Evolutionary conservation across 139 green algal species (phyloP), one percentile per base, ranked within the genome.

Genomic region (Chlamydomonas sp.): DNA sequence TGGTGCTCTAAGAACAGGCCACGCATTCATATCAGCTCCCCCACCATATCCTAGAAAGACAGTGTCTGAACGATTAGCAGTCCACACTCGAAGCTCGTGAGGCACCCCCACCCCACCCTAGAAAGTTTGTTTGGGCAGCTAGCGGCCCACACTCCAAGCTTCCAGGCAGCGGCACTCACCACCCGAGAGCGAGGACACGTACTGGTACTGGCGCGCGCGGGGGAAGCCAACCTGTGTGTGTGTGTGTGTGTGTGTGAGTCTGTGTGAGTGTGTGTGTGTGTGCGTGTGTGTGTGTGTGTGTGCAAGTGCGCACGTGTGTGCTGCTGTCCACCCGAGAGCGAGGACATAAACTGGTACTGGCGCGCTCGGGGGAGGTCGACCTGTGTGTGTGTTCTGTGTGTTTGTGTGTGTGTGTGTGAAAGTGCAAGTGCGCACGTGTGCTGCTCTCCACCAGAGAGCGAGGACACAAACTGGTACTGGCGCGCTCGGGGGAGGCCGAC

Each of bases 161-260:
- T 91, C 84, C 73, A 95, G 78, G 22, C 89, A 75, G 57, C 88
- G 77, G 3, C 81, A 76, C 81, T 93, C 87, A 28, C 66, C 66
- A 31, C 66, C 74, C 30, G 37, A 66, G 20, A 79, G 75, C 33
- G 65, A 75, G 24, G 65, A 57, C 13, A 87, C 86, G 67, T 76
- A 73, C 58, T 87, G 79, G 50, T 81, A 81, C 73, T 91, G 86
- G 20, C 77, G 73, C 24, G 80, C 76, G 5, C 85, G 75, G 13
- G 76, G 49, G 54, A 92, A 90, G 35, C 83, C 84, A n/a, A 90
- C 57, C 47, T 78, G 65, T 34, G 47, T n/a, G 34, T 20, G 22
- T 33, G 54, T 63, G 54, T 6, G 54, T 20, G 54, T 28, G 22
- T 16, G 54, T 20, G 22, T 20, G 13, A 30, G 20, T 6, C 54